Base-by-base conservation (phyloP, 495 filamentous ascomycete species). In the Penicillium coprophilum region DNA sequence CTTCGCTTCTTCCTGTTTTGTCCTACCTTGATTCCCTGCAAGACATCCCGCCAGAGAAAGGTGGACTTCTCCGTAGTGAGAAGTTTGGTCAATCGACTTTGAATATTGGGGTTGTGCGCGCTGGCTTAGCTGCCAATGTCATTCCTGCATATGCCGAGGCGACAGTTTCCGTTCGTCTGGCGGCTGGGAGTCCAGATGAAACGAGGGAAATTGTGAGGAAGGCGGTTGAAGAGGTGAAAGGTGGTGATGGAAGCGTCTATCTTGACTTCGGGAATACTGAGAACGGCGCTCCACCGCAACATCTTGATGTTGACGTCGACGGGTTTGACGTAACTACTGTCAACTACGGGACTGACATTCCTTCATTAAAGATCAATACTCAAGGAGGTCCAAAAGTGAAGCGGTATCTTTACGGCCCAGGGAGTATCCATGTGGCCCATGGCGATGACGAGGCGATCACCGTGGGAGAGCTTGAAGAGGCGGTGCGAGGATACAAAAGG, bases 301-400 rank as follows among this genome's bases (percentile, higher is more conserved):
- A 12, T 32, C 49, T 12, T 27, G 53, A 36, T 60, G 51, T 30
- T 59, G 58, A 5, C 3, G 11, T 34, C 11, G 31, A 34, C 12
- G 90, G 88, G 0, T 91, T 94, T 54, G 85, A 79, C 0, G 82
- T 85, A 8, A 63, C 50, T 17, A 80, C 85, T 0, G 87, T 89
- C 4, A 89, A 90, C 50, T 96, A 92, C 65, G 91, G 91, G 3
- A 96, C 91, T 1, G 91, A 96, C 61, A 82, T 91, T 28, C 86
- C 88, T 2, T 51, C 57, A 19, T 53, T 68, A 24, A 58, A 52
- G 39, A 57, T 59, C 13, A 12, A 7, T 12, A 17, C n/a, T 12
- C 12, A 34, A 32, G 31, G 4, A 34, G n/a, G 19, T 21, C 8
- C 17, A 17, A 38, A 52, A n/a, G 86, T 92, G 55, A 87, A 84